phyloP scores from a whole-genome alignment of 116 monocot species.

The Dioscorea cayenensis region DNA sequence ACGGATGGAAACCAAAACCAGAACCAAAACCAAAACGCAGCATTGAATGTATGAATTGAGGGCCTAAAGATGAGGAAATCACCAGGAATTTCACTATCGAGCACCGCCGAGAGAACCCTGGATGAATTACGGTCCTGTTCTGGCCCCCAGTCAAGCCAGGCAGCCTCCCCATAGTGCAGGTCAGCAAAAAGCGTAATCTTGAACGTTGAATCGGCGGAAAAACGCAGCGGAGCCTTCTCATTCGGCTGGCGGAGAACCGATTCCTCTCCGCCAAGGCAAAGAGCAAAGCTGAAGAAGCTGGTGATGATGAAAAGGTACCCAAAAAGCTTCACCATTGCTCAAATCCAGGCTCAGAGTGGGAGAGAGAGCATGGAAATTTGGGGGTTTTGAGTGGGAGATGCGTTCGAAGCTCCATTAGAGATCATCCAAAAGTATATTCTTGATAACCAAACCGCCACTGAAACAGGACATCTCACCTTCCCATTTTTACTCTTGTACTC shows the following conservation, averaged over 20 bases:
- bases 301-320: background rate
- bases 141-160: conserved; percentile 87
- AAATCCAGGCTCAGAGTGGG: background rate
- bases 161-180: conserved; percentile 86
- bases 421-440: no score
- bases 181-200: conserved; percentile 81
- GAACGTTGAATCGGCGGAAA: conserved; percentile 23
- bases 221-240: background rate
- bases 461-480: no score
- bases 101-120: conserved; percentile 51
- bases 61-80: background rate
- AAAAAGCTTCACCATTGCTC: background rate
- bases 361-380: no score
- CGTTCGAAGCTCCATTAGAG: no score
- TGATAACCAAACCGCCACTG: no score
- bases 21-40: background rate
- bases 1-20: background rate
- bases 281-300: background rate
- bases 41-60: background rate
- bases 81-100: conserved; percentile 74
- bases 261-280: background rate
- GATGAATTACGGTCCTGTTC: conserved; percentile 69
- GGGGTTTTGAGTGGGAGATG: no score
- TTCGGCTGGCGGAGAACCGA: background rate
- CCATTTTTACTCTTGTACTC: no score